These are phyloP conservation scores for Pleurozium schreberi DNA, from an alignment of 225 moss, liverwort and hornwort genomes.

Conservation along the genomic window DNA sequence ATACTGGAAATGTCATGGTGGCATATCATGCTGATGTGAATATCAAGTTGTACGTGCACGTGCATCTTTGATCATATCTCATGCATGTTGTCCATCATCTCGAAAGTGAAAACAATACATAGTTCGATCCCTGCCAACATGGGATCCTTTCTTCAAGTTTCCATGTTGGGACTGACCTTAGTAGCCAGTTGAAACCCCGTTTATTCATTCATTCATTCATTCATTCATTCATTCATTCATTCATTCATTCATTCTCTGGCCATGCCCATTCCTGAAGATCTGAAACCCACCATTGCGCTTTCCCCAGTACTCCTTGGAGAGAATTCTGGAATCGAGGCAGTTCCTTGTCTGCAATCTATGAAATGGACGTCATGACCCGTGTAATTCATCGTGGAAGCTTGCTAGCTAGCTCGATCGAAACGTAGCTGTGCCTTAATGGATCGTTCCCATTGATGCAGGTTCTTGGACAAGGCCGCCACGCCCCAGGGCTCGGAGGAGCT, in stretches of 20 bases:
- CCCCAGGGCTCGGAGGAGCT: constrained; percentile 21
- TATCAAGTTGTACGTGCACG: background rate
- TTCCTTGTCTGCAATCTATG: background rate
- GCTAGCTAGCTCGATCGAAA: background rate
- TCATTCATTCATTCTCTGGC: background rate
- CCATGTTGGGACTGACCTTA: background rate
- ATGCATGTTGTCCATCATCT: background rate
- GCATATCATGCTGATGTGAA: background rate
- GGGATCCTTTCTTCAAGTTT: background rate
- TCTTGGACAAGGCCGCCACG: constrained; percentile 78
- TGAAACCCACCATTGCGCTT: background rate
- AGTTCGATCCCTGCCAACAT: background rate
- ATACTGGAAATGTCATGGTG: background rate
- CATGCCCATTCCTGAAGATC: background rate
- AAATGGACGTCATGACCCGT: background rate
- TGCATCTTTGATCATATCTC: background rate
- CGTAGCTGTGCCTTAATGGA: background rate
- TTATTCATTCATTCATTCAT: too few relatives aligned
- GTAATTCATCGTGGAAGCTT: background rate
- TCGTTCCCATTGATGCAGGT: background rate
- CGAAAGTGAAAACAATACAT: background rate
- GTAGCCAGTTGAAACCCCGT: background rate
- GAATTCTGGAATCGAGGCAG: background rate
- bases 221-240: too few relatives aligned
- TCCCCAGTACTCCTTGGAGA: background rate